Percentiles rank a stretch among this genome's conserved stretches.
Evolutionary conservation across 495 filamentous ascomycete species (phyloP).

Genomic region (Xylaria bambusicola): DNA sequence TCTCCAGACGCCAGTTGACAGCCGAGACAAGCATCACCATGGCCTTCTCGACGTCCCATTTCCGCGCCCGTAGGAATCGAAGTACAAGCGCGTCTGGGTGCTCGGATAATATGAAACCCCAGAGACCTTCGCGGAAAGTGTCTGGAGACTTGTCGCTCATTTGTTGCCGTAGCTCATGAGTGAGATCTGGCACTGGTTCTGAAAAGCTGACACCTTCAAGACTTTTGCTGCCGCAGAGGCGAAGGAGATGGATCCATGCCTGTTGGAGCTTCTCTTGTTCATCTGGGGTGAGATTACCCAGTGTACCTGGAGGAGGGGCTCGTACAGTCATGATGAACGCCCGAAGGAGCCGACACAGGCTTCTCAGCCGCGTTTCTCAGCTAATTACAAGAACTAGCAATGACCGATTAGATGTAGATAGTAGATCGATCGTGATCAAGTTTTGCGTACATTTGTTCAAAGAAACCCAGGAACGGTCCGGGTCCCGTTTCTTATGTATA

Average conservation of each 20-base stretch:
- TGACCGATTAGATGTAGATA: no score
- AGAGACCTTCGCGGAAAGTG: conserved; percentile 14
- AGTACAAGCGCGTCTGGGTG: conserved; percentile 11
- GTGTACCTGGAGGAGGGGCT: conserved; percentile 5
- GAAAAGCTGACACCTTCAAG: not conserved
- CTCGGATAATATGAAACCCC: conserved; percentile 12
- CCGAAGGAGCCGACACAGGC: not conserved
- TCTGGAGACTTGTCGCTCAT: not conserved
- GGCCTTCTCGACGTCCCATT: conserved; percentile 6
- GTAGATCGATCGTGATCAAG: no score
- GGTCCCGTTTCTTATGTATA: no score
- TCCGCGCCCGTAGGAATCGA: conserved; percentile 18
- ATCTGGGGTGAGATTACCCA: conserved; percentile 19
- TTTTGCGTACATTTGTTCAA: no score
- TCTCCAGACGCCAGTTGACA: conserved; percentile 14
- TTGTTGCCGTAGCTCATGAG: not conserved
- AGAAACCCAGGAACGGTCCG: no score
- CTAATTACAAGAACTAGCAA: not conserved
- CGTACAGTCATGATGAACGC: conserved; percentile 6
- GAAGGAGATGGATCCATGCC: conserved; percentile 28
- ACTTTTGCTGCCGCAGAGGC: conserved; percentile 20
- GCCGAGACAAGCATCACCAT: conserved; percentile 17
- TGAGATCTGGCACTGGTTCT: not conserved
- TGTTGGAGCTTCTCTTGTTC: conserved; percentile 25
- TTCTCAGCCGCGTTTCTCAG: not conserved